Conservation (phyloP, 1,284 basidiomycete species). For the Gomphus bonarii region DNA sequence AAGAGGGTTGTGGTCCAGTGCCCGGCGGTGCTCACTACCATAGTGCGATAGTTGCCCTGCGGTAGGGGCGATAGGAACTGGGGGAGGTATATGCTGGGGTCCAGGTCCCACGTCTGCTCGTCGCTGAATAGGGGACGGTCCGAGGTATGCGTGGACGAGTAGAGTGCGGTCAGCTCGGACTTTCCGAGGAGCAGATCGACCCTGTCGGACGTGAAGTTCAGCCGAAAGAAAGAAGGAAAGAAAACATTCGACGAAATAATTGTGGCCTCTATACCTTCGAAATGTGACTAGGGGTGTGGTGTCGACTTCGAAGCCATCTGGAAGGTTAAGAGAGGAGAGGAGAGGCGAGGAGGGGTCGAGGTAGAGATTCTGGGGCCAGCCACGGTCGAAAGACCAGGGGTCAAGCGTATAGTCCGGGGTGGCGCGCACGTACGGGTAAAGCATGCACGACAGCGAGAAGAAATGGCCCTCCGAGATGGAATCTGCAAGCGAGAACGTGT, state of each 20-base stretch:
- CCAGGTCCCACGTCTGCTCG: conserved; percentile 41
- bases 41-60: conserved; percentile 41
- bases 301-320: conserved; percentile 40
- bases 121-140: conserved; percentile 39
- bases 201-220: conserved; percentile 20
- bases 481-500: conserved; percentile 25
- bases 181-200: conserved; percentile 47
- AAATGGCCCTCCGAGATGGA: conserved; percentile 62
- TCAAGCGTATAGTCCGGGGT: conserved; percentile 47
- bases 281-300: conserved; percentile 52
- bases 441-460: conserved; percentile 54
- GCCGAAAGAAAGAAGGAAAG: background rate
- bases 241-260: background rate
- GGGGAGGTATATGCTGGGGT: conserved; percentile 40
- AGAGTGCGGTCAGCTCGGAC: conserved; percentile 37
- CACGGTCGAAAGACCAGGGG: conserved; percentile 41
- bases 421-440: conserved; percentile 55
- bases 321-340: conserved; percentile 30
- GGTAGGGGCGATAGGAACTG: conserved; percentile 37
- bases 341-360: conserved; percentile 45
- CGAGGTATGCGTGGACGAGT: conserved; percentile 21
- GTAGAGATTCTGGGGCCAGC: conserved; percentile 52
- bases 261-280: conserved; percentile 21
- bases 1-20: conserved; percentile 57
- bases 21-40: conserved; percentile 51